Evolutionary conservation across 352 stramenopile species (phyloP).

Genomic region (Phytophthora capsici): DNA sequence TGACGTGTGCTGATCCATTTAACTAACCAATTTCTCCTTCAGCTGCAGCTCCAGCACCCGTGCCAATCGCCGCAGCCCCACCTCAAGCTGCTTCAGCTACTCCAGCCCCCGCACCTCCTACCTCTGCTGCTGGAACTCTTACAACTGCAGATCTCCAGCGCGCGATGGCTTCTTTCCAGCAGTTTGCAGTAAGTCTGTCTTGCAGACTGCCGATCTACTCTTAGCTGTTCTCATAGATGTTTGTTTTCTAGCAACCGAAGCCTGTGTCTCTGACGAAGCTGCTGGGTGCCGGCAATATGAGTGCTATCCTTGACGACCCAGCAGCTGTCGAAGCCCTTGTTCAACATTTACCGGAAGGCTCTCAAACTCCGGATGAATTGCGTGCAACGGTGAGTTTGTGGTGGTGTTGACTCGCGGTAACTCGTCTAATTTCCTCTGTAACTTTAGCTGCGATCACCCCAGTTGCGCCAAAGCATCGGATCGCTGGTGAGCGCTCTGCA

Average conservation of each 20-base stretch:
- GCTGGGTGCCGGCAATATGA: constrained; percentile 62
- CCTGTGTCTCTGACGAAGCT: constrained; percentile 68
- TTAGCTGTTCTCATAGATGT: background rate
- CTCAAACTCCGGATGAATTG: constrained; percentile 79
- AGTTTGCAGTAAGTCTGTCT: constrained; percentile 46
- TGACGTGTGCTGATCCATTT: background rate
- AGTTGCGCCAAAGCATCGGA: constrained; percentile 90
- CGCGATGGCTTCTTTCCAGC: constrained; percentile 85
- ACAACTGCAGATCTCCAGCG: constrained; percentile 87
- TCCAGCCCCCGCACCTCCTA: constrained; percentile 20
- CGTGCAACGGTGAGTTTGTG: constrained; percentile 60
- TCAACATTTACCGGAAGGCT: constrained; percentile 79
- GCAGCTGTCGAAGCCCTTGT: constrained; percentile 60
- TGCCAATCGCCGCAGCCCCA: constrained; percentile 6
- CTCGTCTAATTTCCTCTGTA: constrained; percentile 1
- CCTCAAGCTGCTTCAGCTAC: constrained; percentile 5
- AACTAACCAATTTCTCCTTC: constrained; percentile 7
- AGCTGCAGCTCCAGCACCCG: constrained; percentile 11
- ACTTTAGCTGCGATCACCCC: constrained; percentile 72
- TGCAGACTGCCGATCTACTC: background rate
- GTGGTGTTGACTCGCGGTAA: background rate
- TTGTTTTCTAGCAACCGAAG: constrained; percentile 55
- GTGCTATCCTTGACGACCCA: constrained; percentile 70
- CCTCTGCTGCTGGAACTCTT: constrained; percentile 42
- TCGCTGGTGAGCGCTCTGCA: constrained; percentile 86